phyloP scores from a whole-genome alignment of 2,329 filamentous ascomycete genomes.

The Diaporthe sp. region DNA sequence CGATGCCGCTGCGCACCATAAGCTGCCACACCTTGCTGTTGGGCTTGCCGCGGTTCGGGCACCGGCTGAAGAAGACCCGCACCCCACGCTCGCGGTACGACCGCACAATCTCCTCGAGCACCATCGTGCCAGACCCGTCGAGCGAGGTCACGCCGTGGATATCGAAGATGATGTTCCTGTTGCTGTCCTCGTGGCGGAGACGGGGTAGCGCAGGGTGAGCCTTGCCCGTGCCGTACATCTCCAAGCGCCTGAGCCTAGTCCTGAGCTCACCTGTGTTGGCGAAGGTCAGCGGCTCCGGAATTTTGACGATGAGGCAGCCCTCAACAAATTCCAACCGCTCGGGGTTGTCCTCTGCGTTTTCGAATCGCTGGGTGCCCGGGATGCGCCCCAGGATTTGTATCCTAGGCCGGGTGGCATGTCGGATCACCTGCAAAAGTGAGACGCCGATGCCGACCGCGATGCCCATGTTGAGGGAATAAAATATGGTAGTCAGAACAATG shows the following conservation, averaged over 20 bases:
- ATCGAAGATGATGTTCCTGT: slow-evolving; percentile 95
- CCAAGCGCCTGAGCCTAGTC: slow-evolving; percentile 82
- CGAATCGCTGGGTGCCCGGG: slow-evolving; percentile 84
- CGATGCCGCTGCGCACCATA: slow-evolving; percentile 85
- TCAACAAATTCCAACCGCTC: slow-evolving; percentile 88
- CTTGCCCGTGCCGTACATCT: slow-evolving; percentile 87
- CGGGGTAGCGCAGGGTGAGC: slow-evolving; percentile 91
- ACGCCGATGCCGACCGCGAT: slow-evolving; percentile 95
- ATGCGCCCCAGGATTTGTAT: slow-evolving; percentile 97
- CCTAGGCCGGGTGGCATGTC: slow-evolving; percentile 89
- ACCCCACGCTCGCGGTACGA: slow-evolving; percentile 83
- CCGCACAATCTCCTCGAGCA: slow-evolving; percentile 88
- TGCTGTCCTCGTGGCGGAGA: slow-evolving; percentile 81
- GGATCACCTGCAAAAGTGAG: slow-evolving; percentile 89
- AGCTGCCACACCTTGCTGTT: slow-evolving; percentile 75
- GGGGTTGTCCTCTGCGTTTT: slow-evolving; percentile 83
- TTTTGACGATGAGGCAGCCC: slow-evolving; percentile 95
- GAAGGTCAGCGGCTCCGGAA: slow-evolving; percentile 95
- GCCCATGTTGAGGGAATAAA: slow-evolving; percentile 93
- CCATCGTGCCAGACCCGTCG: slow-evolving; percentile 93
- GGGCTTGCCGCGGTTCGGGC: slow-evolving; percentile 54
- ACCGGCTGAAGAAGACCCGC: slow-evolving; percentile 78
- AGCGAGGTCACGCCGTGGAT: slow-evolving; percentile 97
- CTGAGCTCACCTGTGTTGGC: slow-evolving; percentile 96
- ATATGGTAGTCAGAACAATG: slow-evolving; percentile 92